Conservation (phyloP, 306 rosid species). For the Alnus glutinosa region DNA sequence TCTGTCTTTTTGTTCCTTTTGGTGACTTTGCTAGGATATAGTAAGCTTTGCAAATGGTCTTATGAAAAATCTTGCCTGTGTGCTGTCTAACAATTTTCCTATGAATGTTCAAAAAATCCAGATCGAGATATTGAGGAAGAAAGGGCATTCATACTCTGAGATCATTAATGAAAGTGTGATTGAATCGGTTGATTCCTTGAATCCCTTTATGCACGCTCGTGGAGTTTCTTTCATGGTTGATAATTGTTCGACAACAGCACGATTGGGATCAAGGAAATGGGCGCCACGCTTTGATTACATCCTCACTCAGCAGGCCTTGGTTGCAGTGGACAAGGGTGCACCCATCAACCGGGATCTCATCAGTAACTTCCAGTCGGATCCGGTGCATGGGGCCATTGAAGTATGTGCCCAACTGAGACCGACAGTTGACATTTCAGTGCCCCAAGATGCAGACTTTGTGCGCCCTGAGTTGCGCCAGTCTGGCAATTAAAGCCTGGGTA, state of each 20-base stretch:
- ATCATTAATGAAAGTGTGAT: conserved; percentile 96
- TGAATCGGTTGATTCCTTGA: conserved; percentile 90
- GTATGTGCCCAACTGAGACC: conserved; percentile 94
- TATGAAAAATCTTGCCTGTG: not conserved
- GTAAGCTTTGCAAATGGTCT: not conserved
- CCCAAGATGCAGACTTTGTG: conserved; percentile 89
- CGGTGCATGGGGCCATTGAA: conserved; percentile 89
- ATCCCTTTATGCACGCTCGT: conserved; percentile 99
- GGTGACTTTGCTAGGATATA: conserved; percentile 12
- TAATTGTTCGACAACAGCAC: conserved; percentile 95
- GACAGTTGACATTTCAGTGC: conserved; percentile 83
- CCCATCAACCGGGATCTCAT: conserved; percentile 75
- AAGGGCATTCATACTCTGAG: conserved; percentile 95
- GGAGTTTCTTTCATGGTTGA: conserved; percentile 99
- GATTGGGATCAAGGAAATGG: conserved; percentile 99
- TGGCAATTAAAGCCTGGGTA: conserved; percentile 35
- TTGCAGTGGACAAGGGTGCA: conserved; percentile 70
- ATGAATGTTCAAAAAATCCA: conserved; percentile 33
- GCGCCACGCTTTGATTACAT: conserved; percentile 92
- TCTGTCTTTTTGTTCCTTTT: not conserved
- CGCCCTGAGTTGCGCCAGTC: conserved; percentile 91
- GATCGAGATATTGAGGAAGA: conserved; percentile 95
- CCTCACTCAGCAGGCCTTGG: conserved; percentile 92
- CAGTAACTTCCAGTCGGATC: conserved; percentile 93
- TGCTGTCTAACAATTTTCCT: not conserved